Evolutionary conservation across 495 filamentous ascomycete species (phyloP).

Genomic region (Oidiodendron maius): DNA sequence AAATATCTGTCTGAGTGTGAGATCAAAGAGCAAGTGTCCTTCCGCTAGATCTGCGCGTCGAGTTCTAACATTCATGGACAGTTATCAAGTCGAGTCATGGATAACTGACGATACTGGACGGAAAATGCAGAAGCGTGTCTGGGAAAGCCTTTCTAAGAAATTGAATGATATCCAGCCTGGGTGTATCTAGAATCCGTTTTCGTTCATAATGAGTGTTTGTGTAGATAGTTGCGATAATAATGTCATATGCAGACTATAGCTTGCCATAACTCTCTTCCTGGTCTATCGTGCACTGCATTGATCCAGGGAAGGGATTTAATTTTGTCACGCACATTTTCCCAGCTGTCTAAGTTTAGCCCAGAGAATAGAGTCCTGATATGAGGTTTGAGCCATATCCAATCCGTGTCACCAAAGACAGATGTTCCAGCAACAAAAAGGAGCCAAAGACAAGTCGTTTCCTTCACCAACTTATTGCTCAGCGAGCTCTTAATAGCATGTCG

Average conservation of each 20-base stretch:
- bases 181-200: conserved; percentile 1
- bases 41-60: neutral
- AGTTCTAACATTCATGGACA: neutral
- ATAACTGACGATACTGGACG: conserved; percentile 8
- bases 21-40: conserved; percentile 10
- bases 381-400: conserved; percentile 2
- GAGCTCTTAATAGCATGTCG: neutral
- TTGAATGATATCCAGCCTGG: conserved; percentile 8
- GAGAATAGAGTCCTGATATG: neutral
- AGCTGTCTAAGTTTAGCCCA: neutral
- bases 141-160: conserved; percentile 18
- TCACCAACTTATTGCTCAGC: neutral
- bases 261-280: conserved; percentile 4
- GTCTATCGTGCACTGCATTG: conserved; percentile 2
- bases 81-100: neutral
- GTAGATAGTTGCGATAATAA: neutral
- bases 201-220: neutral
- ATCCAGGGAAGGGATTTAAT: conserved; percentile 11
- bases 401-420: neutral
- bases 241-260: neutral
- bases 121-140: conserved; percentile 20
- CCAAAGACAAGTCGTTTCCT: neutral
- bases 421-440: neutral
- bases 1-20: conserved; percentile 28
- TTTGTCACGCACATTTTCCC: conserved; percentile 3